Base-by-base conservation (phyloP, 768 basidiomycete species). In the Favolaschia claudopus region DNA sequence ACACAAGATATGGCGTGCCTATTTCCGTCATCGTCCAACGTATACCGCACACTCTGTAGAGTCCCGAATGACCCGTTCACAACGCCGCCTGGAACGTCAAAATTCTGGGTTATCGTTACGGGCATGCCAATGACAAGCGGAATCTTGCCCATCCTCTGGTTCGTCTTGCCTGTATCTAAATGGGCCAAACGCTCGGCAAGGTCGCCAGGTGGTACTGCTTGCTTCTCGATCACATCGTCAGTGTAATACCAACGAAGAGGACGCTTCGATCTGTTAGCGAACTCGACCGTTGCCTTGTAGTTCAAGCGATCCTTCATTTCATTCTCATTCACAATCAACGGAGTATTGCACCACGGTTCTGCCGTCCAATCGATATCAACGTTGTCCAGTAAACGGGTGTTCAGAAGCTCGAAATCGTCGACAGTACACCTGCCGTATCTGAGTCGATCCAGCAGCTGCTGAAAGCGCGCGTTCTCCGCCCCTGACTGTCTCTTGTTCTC, bases 51-150 rank as follows among this genome's bases (percentile, higher is more conserved):
- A 8, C 28, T 38, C 0, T 22, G 45, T 1, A 69, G 24, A 1
- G n/a, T 65, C 0, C 71, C 70, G 1, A 19, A 22, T 14, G 57
- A 63, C 0, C 72, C 74, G 48, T 74, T 76, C 0, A 72, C 67
- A 20, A 72, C 52, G 0, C 72, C 70, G 0, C 63, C 60, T 2
- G 55, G 50, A 0, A 74, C 65, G 29, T 72, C 70, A 36, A 64
- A 70, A 24, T 76, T 75, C 24, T 72, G 63, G 0, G 57, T 34
- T 0, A 76, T 49, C 24, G 72, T 65, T 1, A 76, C 69, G n/a
- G 69, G 72, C 72, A 75, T 75, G 0, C 74, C 75, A 7, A 69
- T 55, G 0, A 69, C 74, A 0, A 76, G 45, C 1, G 69, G 74
- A 0, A 75, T 14, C 6, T 48, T 37, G 0, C 68, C 65, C 2